Conservation (phyloP, 495 filamentous ascomycete genomes). For the Hypoxylon cercidicola region DNA sequence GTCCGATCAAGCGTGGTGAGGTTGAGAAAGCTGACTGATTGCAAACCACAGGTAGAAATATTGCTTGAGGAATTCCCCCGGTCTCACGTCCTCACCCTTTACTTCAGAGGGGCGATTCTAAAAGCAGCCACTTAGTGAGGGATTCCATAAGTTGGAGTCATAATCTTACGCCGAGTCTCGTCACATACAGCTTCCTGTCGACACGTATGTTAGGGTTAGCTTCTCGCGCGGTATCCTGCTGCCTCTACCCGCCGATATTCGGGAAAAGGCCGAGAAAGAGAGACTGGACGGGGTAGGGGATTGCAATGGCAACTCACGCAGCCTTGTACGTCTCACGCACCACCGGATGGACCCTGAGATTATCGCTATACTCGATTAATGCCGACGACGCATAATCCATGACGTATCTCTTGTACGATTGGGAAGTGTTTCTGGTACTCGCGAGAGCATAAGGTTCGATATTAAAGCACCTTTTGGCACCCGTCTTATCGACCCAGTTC, state of each 20-base stretch:
- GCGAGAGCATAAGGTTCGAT: constrained; percentile 51
- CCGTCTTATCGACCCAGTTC: constrained; percentile 41
- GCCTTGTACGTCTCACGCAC: constrained; percentile 38
- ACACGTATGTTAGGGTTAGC: constrained; percentile 5
- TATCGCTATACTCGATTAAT: constrained; percentile 26
- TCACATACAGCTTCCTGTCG: constrained; percentile 11
- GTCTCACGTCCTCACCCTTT: constrained; percentile 36
- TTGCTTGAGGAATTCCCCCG: constrained; percentile 39
- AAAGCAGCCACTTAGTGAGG: constrained; percentile 15
- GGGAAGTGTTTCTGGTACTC: constrained; percentile 45
- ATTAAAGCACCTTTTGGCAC: constrained; percentile 26
- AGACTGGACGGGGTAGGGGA: background rate
- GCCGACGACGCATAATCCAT: constrained; percentile 35
- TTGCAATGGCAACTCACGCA: constrained; percentile 21
- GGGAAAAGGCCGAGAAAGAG: constrained; percentile 1
- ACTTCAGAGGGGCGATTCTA: constrained; percentile 27
- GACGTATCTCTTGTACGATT: constrained; percentile 49
- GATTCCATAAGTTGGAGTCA: background rate
- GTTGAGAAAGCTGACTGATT: constrained; percentile 45
- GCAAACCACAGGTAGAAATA: constrained; percentile 55
- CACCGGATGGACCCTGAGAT: constrained; percentile 14
- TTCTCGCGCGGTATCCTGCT: background rate
- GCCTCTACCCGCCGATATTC: background rate
- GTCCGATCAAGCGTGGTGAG: background rate
- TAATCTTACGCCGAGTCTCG: constrained; percentile 13